Conservation (phyloP, 176 grass and related monocot species). For the Hordeum marinum region DNA sequence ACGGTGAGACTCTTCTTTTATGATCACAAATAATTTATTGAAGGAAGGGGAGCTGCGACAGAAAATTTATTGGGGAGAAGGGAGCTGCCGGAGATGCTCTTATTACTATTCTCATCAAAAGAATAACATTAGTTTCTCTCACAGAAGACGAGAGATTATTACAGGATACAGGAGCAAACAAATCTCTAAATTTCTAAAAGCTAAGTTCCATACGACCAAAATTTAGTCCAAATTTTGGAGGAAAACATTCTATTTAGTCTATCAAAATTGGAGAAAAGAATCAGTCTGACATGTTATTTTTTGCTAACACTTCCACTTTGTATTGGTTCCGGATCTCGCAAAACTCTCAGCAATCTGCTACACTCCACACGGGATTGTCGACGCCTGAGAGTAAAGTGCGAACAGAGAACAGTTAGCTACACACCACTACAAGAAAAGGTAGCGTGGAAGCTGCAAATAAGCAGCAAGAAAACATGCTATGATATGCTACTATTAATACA, state of each 20-base stretch:
- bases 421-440: not conserved
- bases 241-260: conserved; percentile 29
- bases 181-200: conserved; percentile 19
- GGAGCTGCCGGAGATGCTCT: not conserved
- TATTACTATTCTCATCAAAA: conserved; percentile 39
- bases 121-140: conserved; percentile 40
- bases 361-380: conserved; percentile 28
- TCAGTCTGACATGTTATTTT: conserved; percentile 38
- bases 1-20: not conserved
- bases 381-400: conserved; percentile 18
- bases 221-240: conserved; percentile 12
- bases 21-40: not conserved
- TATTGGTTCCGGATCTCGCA: conserved; percentile 33
- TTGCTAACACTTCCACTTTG: conserved; percentile 26
- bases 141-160: conserved; percentile 27
- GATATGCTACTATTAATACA: not conserved
- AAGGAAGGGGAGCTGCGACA: not conserved
- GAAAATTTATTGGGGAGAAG: not conserved
- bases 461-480: not conserved
- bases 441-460: not conserved
- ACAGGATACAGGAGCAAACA: conserved; percentile 13
- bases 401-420: conserved; percentile 3
- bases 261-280: conserved; percentile 51
- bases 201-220: conserved; percentile 31
- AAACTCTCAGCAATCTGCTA: conserved; percentile 29